Evolutionary conservation across 768 basidiomycete genomes (phyloP).

Genomic region (Amanita phalloides): DNA sequence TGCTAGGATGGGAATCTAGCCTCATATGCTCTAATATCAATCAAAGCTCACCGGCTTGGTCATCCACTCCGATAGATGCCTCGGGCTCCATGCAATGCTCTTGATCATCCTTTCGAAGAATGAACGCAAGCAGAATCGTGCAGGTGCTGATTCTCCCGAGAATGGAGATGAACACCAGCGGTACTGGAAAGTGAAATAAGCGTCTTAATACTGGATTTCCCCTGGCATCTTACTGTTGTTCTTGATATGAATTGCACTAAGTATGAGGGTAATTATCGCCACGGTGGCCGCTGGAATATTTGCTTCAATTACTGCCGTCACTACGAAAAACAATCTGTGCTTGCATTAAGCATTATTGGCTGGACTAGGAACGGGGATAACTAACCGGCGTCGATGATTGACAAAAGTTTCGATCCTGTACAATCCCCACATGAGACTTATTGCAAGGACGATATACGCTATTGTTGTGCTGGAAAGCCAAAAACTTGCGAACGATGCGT

Average conservation of each 20-base stretch:
- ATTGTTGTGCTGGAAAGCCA: background rate
- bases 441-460: background rate
- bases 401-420: background rate
- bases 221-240: background rate
- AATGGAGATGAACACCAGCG: background rate
- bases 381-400: background rate
- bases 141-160: background rate
- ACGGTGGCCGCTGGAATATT: background rate
- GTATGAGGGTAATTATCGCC: background rate
- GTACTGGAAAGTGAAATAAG: background rate
- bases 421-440: background rate
- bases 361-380: background rate
- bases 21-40: background rate
- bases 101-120: background rate
- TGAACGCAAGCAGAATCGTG: background rate
- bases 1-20: background rate
- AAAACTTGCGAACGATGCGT: background rate
- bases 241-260: background rate
- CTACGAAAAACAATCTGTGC: background rate
- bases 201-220: background rate
- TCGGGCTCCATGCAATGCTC: background rate
- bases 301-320: background rate
- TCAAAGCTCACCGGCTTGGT: background rate
- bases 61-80: background rate
- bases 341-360: background rate